Conservation (phyloP, 2,329 filamentous ascomycete genomes). For the Fusarium beomiforme region DNA sequence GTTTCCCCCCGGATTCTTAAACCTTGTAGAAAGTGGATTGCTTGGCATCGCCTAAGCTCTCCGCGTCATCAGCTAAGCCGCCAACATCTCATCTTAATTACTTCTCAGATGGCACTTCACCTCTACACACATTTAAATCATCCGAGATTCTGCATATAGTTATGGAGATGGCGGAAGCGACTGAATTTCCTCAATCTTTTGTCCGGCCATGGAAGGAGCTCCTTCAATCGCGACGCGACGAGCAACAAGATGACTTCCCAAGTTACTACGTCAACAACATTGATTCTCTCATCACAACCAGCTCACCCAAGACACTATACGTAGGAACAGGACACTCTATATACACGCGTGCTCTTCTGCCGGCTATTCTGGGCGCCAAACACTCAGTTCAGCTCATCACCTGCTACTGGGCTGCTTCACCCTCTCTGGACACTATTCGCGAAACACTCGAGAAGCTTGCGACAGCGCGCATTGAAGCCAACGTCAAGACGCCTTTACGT, state of each 20-base stretch:
- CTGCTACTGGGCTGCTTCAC: constrained; percentile 81
- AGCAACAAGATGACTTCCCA: constrained; percentile 57
- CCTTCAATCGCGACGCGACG: constrained; percentile 45
- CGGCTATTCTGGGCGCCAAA: constrained; percentile 68
- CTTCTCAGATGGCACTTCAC: too few species aligned
- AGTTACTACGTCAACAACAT: constrained; percentile 57
- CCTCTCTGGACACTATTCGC: constrained; percentile 66
- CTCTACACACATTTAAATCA: not conserved
- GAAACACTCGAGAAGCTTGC: constrained; percentile 70
- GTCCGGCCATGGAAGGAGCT: constrained; percentile 51
- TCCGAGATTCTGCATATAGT: not conserved
- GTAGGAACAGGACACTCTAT: constrained; percentile 69
- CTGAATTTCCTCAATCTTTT: constrained; percentile 51
- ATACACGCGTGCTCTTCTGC: constrained; percentile 64
- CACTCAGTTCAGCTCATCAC: constrained; percentile 79
- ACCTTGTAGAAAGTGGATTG: constrained; percentile 1
- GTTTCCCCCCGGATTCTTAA: not conserved
- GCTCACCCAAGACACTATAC: constrained; percentile 58
- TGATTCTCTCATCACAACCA: constrained; percentile 59
- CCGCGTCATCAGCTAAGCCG: constrained; percentile 32
- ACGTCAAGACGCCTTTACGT: constrained; percentile 54
- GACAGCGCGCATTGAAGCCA: constrained; percentile 42
- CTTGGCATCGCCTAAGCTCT: constrained; percentile 20
- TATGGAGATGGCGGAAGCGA: constrained; percentile 8
- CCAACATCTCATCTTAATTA: not conserved